phyloP scores from a whole-genome alignment of 108 stramenopile genomes.

The Nannochloropsis oceanica region DNA sequence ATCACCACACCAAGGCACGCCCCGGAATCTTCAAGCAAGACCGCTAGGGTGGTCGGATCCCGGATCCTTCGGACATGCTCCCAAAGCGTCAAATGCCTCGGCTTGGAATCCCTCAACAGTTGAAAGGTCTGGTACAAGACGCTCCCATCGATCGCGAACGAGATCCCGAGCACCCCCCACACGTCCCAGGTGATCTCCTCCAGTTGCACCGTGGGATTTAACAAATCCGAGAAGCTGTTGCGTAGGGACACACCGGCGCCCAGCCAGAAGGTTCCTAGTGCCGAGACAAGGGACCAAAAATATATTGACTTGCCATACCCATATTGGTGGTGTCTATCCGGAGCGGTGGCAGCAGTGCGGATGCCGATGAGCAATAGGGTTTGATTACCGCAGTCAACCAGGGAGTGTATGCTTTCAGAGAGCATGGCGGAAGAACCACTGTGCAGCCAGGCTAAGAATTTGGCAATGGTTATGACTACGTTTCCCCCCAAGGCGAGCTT shows the following conservation, averaged over 20 bases:
- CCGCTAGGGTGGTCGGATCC: conserved; percentile 84
- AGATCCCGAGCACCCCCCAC: conserved; percentile 66
- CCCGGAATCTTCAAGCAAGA: conserved; percentile 86
- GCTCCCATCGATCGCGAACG: conserved; percentile 68
- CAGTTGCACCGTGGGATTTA: background rate
- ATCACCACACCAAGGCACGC: conserved; percentile 85
- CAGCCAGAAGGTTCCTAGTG: conserved; percentile 84
- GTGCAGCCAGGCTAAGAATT: conserved; percentile 65
- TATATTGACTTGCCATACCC: conserved; percentile 71
- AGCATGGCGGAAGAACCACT: conserved; percentile 81
- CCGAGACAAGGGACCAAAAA: conserved; percentile 74
- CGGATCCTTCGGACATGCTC: conserved; percentile 54
- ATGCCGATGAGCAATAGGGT: conserved; percentile 67
- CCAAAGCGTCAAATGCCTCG: conserved; percentile 42
- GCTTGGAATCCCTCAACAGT: conserved; percentile 44
- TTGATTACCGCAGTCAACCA: conserved; percentile 89
- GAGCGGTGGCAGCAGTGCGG: conserved; percentile 48
- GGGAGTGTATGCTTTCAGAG: conserved; percentile 79
- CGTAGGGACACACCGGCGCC: conserved; percentile 67
- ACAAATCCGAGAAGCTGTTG: conserved; percentile 42
- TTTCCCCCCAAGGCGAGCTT: conserved; percentile 67
- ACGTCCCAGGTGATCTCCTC: conserved; percentile 49
- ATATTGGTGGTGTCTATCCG: conserved; percentile 74
- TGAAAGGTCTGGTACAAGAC: conserved; percentile 56
- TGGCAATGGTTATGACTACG: conserved; percentile 62